phyloP scores from a whole-genome alignment of 345 rosid genomes.

The Linum lewisii region DNA sequence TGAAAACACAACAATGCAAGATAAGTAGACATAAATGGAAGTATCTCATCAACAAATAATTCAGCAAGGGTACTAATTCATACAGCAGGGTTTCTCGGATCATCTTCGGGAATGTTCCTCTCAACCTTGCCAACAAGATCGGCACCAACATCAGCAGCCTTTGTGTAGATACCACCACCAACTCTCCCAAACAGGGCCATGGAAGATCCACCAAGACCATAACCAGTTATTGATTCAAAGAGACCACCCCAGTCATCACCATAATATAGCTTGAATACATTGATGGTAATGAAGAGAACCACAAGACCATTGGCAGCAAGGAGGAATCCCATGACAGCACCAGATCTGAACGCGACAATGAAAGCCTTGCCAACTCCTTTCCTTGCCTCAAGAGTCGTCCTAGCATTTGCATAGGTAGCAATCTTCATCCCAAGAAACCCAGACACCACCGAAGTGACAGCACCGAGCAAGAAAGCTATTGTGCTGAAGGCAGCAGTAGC shows the following conservation, averaged over 20 bases:
- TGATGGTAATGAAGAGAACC: slow-evolving; percentile 45
- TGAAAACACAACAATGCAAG: slow-evolving; percentile 12
- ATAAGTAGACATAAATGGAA: not conserved
- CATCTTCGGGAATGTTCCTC: slow-evolving; percentile 54
- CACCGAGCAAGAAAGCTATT: slow-evolving; percentile 66
- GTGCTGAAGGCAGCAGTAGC: slow-evolving; percentile 53
- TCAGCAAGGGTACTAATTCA: slow-evolving; percentile 4
- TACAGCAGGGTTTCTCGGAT: slow-evolving; percentile 64
- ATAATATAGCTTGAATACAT: slow-evolving; percentile 47
- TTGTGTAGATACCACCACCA: slow-evolving; percentile 61
- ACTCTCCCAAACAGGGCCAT: slow-evolving; percentile 71
- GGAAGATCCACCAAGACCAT: slow-evolving; percentile 58
- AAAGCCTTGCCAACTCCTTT: slow-evolving; percentile 61
- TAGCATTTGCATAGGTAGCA: slow-evolving; percentile 61
- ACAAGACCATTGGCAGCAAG: slow-evolving; percentile 65
- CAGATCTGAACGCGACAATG: slow-evolving; percentile 49
- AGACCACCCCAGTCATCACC: slow-evolving; percentile 78
- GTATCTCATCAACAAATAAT: not conserved
- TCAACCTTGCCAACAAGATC: slow-evolving; percentile 67
- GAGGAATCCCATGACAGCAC: slow-evolving; percentile 69
- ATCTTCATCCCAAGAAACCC: slow-evolving; percentile 72
- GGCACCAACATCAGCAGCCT: slow-evolving; percentile 67
- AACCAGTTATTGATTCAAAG: slow-evolving; percentile 62
- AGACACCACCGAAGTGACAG: slow-evolving; percentile 51
- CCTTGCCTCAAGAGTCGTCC: slow-evolving; percentile 61